These are phyloP conservation scores for Stagonosporopsis vannaccii DNA, from an alignment of 2,329 filamentous ascomycete genomes.

Conservation along the genomic window DNA sequence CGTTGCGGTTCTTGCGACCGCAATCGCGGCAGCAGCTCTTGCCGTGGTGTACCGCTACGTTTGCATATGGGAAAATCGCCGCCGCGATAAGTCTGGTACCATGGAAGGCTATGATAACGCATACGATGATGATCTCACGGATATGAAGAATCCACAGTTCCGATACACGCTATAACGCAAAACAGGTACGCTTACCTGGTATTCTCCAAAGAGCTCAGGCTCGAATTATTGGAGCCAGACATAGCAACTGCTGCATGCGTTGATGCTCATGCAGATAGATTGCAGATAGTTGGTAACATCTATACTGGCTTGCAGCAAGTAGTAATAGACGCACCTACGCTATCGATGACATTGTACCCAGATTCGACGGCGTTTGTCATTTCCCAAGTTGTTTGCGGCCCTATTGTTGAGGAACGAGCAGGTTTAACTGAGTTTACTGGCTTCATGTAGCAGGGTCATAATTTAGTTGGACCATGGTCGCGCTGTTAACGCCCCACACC, in stretches of 20 bases:
- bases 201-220: too few relatives aligned
- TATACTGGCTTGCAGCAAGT: neutral
- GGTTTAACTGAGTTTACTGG: neutral
- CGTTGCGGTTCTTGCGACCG: slow-evolving; percentile 50
- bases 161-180: slow-evolving; percentile 24
- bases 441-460: neutral
- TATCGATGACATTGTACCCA: neutral
- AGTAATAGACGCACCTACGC: neutral
- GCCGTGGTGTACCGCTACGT: slow-evolving; percentile 55
- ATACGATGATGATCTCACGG: slow-evolving; percentile 61
- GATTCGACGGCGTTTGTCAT: neutral
- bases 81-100: slow-evolving; percentile 53
- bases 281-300: neutral
- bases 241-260: neutral
- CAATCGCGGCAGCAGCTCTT: slow-evolving; percentile 45
- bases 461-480: slow-evolving; percentile 3
- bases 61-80: slow-evolving; percentile 55
- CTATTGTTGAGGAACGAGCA: neutral
- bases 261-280: neutral
- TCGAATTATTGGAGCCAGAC: neutral
- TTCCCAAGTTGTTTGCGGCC: neutral
- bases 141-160: slow-evolving; percentile 41
- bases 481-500: neutral
- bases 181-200: neutral
- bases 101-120: slow-evolving; percentile 61